Conservation (phyloP, 2,329 filamentous ascomycete species). For the Aspergillus puulaauensis region DNA sequence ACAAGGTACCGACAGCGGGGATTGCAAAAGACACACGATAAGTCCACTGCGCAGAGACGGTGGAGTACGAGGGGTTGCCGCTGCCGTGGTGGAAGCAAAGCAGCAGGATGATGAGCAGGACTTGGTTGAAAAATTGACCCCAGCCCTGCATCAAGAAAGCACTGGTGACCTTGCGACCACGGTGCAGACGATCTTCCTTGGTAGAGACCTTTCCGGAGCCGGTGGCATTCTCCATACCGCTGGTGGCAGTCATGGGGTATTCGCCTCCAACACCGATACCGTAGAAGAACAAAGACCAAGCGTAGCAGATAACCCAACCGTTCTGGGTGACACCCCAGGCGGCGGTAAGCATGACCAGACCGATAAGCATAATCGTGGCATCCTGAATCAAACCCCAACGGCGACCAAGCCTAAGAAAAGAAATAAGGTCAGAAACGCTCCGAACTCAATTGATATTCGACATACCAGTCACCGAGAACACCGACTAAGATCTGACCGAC, state of each 20-base stretch:
- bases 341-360: slow-evolving; percentile 86
- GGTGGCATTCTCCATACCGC: slow-evolving; percentile 88
- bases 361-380: slow-evolving; percentile 89
- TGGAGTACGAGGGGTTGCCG: slow-evolving; percentile 74
- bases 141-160: slow-evolving; percentile 98
- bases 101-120: slow-evolving; percentile 79
- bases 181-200: slow-evolving; percentile 88
- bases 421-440: slow-evolving; percentile 7
- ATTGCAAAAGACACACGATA: slow-evolving; percentile 92
- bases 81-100: slow-evolving; percentile 82
- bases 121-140: slow-evolving; percentile 95
- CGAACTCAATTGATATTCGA: background rate
- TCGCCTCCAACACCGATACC: slow-evolving; percentile 72
- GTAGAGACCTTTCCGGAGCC: slow-evolving; percentile 86
- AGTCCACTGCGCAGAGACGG: slow-evolving; percentile 78
- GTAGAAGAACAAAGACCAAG: slow-evolving; percentile 92
- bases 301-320: slow-evolving; percentile 97
- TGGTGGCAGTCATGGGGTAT: slow-evolving; percentile 95
- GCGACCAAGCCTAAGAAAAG: slow-evolving; percentile 69
- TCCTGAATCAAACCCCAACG: slow-evolving; percentile 96
- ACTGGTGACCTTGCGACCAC: slow-evolving; percentile 91
- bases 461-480: slow-evolving; percentile 68
- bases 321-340: slow-evolving; percentile 85
- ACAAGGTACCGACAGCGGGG: slow-evolving; percentile 84
- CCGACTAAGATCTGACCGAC: slow-evolving; percentile 87